Evolutionary conservation across 345 rosid genomes (phyloP), one percentile per base, ranked within the genome.

Genomic region (Melastoma malabathricum): DNA sequence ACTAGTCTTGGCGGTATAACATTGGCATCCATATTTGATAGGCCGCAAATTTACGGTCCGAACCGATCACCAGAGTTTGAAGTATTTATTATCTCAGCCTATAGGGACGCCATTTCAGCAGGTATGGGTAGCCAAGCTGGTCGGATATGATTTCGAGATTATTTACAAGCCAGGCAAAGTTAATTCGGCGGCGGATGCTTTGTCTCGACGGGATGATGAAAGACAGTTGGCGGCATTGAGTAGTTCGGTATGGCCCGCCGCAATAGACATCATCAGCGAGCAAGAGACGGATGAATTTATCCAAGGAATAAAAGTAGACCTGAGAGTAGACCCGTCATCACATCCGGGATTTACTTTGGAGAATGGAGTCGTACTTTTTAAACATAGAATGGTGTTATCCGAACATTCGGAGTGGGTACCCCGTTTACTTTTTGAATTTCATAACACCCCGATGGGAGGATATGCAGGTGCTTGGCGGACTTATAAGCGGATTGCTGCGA

Each of bases 71-170:
- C 1, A 31, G 18, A 15, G 44, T 10, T 19, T 52, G 8, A 34
- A 52, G 34, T 31, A 31, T 10, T 2, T 52, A 15, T 12, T 52
- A 19, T 7, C 31, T 16, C 55, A 52, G 6, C n/a, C 10, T 16
- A 8, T 52, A 1, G 13, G 3, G 6, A 52, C 55, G 1, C 55
- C 23, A 6, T n/a, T 29, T 6, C 43, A 52, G 6, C 44, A 52
- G 18, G 18, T 19, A 6, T 31, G 20, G 44, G 5, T 52, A 3
- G 43, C 45, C 14, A 52, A 34, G n/a, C 44, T 38, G 2, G 0
- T 31, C 1, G 55, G 55, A 3, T 52, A 27, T 27, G 55, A 51
- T 38, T 51, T 12, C 15, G 41, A 18, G 54, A 51, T 25, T 5
- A 1, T 20, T 14, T 51, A 22, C 14, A 14, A n/a, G 14, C 13